phyloP scores from a whole-genome alignment of 1,284 basidiomycete species.

The Rhodotorula sp. region DNA sequence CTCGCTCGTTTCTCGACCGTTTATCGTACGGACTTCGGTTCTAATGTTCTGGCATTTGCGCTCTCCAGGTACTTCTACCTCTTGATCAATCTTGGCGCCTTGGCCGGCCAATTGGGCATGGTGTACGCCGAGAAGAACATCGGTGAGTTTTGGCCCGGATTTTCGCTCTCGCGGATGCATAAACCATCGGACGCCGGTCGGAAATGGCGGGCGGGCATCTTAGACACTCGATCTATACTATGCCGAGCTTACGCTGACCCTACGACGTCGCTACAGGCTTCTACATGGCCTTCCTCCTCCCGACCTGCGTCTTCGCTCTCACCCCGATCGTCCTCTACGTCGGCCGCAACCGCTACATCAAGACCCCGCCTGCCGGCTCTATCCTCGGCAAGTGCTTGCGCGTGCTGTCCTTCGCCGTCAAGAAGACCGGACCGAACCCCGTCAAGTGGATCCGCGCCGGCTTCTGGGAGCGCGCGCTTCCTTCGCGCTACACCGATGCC shows the following conservation, averaged over 20 bases:
- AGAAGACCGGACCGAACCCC: conserved; percentile 51
- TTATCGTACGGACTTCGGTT: conserved; percentile 60
- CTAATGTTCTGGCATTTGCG: background rate
- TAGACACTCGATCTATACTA: too few relatives aligned
- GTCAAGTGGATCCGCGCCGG: conserved; percentile 55
- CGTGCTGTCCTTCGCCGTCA: conserved; percentile 46
- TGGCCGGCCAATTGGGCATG: conserved; percentile 56
- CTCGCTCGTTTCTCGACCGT: conserved; percentile 54
- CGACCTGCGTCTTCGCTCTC: conserved; percentile 51
- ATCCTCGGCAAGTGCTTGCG: conserved; percentile 60
- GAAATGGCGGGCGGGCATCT: too few relatives aligned
- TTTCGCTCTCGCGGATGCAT: background rate
- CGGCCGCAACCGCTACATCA: conserved; percentile 65
- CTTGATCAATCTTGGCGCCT: conserved; percentile 66
- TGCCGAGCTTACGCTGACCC: background rate
- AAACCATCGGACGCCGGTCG: background rate
- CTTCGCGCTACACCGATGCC: conserved; percentile 58
- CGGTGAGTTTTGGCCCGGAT: background rate
- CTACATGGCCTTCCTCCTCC: conserved; percentile 50
- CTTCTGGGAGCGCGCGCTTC: conserved; percentile 69
- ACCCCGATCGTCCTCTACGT: conserved; percentile 65
- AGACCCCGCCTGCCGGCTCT: conserved; percentile 71
- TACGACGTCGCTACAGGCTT: conserved; percentile 45
- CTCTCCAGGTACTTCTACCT: background rate
- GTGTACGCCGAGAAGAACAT: conserved; percentile 47